These are phyloP conservation scores for Curvularia eragrostidis DNA, from an alignment of 2,329 filamentous ascomycete species.

Conservation along the genomic window DNA sequence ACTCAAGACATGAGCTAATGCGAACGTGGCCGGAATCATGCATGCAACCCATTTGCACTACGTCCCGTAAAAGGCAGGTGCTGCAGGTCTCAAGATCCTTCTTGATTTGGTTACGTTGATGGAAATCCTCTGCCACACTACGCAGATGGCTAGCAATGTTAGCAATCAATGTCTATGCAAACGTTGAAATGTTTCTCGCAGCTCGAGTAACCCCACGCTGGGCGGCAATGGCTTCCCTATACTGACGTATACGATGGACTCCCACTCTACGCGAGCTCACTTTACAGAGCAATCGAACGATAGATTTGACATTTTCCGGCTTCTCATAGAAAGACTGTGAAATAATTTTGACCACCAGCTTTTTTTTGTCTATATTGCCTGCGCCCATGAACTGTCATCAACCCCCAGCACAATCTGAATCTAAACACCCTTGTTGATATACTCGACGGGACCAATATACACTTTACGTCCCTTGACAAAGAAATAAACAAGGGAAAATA, in stretches of 20 bases:
- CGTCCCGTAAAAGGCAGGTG: background rate
- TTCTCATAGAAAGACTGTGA: background rate
- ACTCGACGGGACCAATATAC: constrained; percentile 49
- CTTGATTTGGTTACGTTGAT: background rate
- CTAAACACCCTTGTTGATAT: constrained; percentile 23
- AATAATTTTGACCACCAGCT: background rate
- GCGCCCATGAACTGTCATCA: background rate
- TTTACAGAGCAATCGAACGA: no score
- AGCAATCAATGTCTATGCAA: background rate
- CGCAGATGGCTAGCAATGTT: background rate
- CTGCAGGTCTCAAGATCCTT: background rate
- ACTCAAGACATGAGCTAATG: background rate
- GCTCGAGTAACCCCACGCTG: background rate
- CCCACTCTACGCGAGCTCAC: background rate
- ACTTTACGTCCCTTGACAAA: constrained; percentile 49
- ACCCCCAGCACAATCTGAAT: background rate
- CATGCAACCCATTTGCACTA: background rate
- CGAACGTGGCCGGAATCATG: background rate
- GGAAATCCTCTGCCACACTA: background rate
- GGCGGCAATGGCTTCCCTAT: background rate
- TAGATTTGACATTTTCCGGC: no score
- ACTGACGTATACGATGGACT: background rate
- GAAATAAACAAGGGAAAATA: constrained; percentile 55
- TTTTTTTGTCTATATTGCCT: background rate
- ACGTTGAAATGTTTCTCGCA: background rate